These are phyloP conservation scores for Mycosphaerella arachidis DNA, from an alignment of 2,329 filamentous ascomycete species.

Conservation along the genomic window DNA sequence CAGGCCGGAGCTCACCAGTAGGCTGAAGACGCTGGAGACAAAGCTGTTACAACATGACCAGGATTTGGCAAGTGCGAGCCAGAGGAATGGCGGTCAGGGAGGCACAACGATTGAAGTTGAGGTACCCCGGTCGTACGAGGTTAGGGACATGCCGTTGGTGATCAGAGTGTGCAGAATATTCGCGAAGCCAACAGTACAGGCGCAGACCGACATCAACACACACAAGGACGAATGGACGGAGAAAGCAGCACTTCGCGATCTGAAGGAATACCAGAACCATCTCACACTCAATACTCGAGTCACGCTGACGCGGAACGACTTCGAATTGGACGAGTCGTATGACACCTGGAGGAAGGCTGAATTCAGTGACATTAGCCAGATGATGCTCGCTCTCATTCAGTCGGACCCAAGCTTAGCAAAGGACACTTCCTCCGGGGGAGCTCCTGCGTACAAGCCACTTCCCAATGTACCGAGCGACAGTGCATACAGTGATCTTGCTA, in stretches of 20 bases:
- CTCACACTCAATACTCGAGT: conserved; percentile 73
- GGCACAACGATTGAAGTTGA: conserved; percentile 72
- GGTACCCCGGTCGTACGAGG: conserved; percentile 79
- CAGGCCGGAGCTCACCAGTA: conserved; percentile 74
- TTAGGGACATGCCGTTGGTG: conserved; percentile 95
- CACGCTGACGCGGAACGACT: conserved; percentile 78
- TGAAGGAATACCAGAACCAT: conserved; percentile 89
- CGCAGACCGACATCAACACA: conserved; percentile 81
- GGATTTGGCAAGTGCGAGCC: conserved; percentile 64
- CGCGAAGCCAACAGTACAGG: conserved; percentile 69
- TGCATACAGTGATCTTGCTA: conserved; percentile 40
- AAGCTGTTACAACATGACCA: conserved; percentile 93
- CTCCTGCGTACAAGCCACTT: conserved; percentile 26
- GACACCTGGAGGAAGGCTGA: conserved; percentile 90
- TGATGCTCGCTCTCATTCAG: conserved; percentile 87
- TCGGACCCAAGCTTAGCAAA: conserved; percentile 82
- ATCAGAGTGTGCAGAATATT: conserved; percentile 84
- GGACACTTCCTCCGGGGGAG: conserved; percentile 55
- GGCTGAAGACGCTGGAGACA: conserved; percentile 78
- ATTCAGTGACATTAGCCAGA: conserved; percentile 77
- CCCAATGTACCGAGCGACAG: conserved; percentile 23
- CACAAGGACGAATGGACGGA: conserved; percentile 83
- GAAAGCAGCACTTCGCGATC: conserved; percentile 80
- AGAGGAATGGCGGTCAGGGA: conserved; percentile 54
- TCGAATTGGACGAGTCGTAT: conserved; percentile 83